Evolutionary conservation across 257 asterid genomes (phyloP).

Genomic region (Solanum tacnaense): DNA sequence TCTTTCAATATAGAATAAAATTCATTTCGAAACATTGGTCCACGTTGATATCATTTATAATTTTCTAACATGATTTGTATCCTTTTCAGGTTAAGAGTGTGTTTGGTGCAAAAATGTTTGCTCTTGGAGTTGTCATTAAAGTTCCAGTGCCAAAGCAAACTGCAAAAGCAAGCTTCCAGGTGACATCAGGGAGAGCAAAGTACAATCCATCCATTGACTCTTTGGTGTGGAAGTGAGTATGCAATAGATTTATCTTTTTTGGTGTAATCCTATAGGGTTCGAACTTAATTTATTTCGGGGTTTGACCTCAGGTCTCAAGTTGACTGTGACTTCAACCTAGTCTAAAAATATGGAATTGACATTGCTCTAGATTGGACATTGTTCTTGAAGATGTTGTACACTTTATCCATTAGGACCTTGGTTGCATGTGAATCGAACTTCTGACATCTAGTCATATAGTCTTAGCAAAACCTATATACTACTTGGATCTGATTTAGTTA

Average conservation of each 20-base stretch:
- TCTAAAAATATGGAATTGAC: background rate
- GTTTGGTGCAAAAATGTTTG: constrained; percentile 98
- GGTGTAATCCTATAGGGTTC: background rate
- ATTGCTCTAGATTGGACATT: background rate
- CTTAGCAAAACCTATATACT: background rate
- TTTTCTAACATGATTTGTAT: background rate
- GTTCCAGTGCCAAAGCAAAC: constrained; percentile 99
- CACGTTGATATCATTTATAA: background rate
- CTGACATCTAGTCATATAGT: background rate
- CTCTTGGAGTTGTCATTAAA: constrained; percentile 94
- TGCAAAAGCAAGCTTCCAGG: constrained; percentile 97
- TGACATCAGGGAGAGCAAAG: constrained; percentile 95
- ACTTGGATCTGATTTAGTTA: background rate
- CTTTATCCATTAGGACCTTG: background rate
- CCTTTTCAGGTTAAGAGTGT: constrained; percentile 91
- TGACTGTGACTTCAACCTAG: background rate
- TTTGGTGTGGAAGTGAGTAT: constrained; percentile 98
- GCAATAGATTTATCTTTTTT: background rate
- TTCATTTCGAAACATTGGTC: background rate
- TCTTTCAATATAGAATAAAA: background rate
- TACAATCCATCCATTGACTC: constrained; percentile 93
- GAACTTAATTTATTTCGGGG: background rate
- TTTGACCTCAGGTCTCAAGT: background rate
- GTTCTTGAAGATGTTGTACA: background rate
- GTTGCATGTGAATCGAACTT: background rate